These are phyloP conservation scores for Circinella umbellata DNA, from an alignment of 371 early-diverging fungal genomes.

Conservation along the genomic window DNA sequence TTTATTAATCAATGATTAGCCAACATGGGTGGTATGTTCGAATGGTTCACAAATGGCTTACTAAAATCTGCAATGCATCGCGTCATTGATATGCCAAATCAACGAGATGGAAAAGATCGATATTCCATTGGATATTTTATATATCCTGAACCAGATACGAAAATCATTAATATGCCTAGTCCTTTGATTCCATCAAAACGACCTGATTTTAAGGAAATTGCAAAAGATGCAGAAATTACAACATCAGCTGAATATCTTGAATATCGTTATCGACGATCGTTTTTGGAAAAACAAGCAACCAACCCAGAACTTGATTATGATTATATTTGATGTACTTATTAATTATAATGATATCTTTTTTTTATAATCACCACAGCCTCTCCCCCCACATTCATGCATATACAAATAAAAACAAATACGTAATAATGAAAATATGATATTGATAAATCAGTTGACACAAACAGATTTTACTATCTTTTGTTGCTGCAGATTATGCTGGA, in stretches of 20 bases:
- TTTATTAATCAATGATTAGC: constrained; percentile 21
- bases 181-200: constrained; percentile 5
- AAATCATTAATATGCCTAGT: constrained; percentile 21
- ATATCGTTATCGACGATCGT: not conserved
- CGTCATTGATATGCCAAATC: constrained; percentile 54
- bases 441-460: too few species aligned
- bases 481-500: too few species aligned
- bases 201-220: not conserved
- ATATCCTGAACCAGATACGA: constrained; percentile 24
- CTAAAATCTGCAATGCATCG: constrained; percentile 67
- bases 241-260: constrained; percentile 1
- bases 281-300: not conserved
- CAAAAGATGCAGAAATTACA: not conserved
- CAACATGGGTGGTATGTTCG: constrained; percentile 68
- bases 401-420: too few species aligned
- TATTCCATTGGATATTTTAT: constrained; percentile 69
- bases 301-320: not conserved
- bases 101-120: constrained; percentile 35
- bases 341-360: too few species aligned
- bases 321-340: too few species aligned
- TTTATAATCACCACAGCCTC: too few species aligned
- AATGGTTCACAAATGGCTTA: constrained; percentile 68
- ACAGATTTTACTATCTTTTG: too few species aligned
- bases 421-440: too few species aligned
- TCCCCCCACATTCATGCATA: too few species aligned